These are phyloP conservation scores for Podospora bellae-mahoneyi DNA, from an alignment of 495 filamentous ascomycete genomes.

Conservation along the genomic window DNA sequence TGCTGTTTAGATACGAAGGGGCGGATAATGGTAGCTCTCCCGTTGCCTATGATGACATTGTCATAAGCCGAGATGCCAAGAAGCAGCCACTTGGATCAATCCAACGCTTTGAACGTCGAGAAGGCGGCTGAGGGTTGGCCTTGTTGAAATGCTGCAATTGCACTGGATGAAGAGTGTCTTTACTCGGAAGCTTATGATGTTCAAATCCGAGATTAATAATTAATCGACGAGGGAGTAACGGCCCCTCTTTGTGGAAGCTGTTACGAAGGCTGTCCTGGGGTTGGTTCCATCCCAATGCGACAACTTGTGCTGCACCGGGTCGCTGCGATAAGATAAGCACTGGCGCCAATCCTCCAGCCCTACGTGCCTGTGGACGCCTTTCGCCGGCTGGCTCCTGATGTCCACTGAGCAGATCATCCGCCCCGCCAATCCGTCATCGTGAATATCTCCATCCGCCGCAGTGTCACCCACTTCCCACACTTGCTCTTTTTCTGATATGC, in stretches of 20 bases:
- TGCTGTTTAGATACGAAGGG: neutral
- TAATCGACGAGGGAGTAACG: neutral
- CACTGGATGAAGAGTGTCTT: neutral
- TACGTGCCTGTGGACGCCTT: neutral
- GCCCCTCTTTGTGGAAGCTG: no score
- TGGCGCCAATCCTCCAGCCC: neutral
- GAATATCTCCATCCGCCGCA: neutral
- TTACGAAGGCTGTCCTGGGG: no score
- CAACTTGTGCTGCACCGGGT: no score
- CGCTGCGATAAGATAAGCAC: constrained; percentile 10
- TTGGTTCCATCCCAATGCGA: no score
- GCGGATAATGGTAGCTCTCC: neutral
- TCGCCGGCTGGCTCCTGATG: neutral
- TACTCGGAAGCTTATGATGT: neutral
- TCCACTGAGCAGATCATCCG: neutral
- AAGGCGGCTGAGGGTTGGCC: neutral
- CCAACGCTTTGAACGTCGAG: neutral
- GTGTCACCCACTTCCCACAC: neutral
- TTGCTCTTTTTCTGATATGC: neutral
- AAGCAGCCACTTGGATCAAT: neutral
- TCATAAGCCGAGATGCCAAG: constrained; percentile 9
- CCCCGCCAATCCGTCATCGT: constrained; percentile 9
- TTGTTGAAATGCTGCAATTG: neutral
- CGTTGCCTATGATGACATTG: constrained; percentile 13
- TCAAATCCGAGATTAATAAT: neutral